Conservation (phyloP, 208 protist genomes). For the Acanthamoeba triangularis region DNA sequence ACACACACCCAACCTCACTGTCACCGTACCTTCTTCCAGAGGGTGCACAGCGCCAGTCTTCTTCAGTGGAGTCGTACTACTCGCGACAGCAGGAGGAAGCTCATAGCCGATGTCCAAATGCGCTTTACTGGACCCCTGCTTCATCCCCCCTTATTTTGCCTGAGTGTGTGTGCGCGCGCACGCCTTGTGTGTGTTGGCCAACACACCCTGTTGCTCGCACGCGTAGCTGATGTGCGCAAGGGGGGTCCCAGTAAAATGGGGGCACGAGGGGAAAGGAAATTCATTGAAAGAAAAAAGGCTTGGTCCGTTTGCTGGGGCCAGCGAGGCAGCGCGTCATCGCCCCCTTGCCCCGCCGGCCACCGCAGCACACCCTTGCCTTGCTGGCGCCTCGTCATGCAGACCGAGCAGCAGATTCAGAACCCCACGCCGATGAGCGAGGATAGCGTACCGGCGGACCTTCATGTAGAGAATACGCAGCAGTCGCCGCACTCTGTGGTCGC, state of each 20-base stretch:
- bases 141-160: no score
- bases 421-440: neutral
- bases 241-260: neutral
- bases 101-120: slow-evolving; percentile 49
- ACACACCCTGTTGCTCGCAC: no score
- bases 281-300: neutral
- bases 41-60: no score
- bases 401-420: neutral
- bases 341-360: no score
- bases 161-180: neutral
- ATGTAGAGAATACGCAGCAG: neutral
- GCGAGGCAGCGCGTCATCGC: slow-evolving; percentile 4
- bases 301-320: neutral
- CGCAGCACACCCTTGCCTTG: no score
- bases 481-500: no score
- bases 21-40: neutral
- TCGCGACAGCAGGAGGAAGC: neutral
- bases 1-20: no score
- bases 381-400: slow-evolving; percentile 68
- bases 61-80: neutral
- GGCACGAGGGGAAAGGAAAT: neutral
- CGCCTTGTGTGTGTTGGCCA: neutral
- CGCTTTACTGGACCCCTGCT: no score
- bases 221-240: no score
- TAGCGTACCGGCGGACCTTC: no score